Evolutionary conservation across 2,329 filamentous ascomycete species (phyloP), one percentile per base, ranked within the genome.

Genomic region (Fusarium falciforme): DNA sequence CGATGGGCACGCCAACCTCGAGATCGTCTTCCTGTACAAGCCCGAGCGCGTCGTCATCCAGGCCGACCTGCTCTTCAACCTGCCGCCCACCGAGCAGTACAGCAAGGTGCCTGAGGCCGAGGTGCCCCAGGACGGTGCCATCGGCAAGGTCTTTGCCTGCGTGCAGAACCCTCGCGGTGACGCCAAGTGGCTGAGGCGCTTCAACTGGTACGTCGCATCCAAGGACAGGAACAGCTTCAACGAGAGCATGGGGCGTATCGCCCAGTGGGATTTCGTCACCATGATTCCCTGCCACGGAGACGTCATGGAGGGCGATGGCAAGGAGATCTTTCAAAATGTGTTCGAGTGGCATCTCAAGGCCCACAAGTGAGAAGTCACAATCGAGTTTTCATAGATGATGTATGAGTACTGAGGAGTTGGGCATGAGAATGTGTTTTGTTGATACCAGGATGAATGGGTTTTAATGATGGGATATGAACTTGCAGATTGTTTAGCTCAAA

Each of bases 231-330:
- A 83, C 6, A 91, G 89, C 16, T 97, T 95, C 82, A 91, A 91
- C 73, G 87, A 90, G 71, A 95, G 92, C 76, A 84, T 94, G 44
- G 84, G 83, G 75, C 87, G 88, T 69, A 96, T 98, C 72, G 86
- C 91, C 62, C 81, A 83, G 64, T 99, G 96, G 96, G 92, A 96
- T 67, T 98, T 98, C 80, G 90, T 92, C 73, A 91, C 91, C 42
- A 87, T 98, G 60, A 91, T 99, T 68, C 95, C 96, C 1, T 98
- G 96, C 81, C 96, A 99, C 83, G 96, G 96, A 10, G 96, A 99
- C 84, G 92, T 93, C 17, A 91, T 98, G 74, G 92, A 96, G 81
- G 86, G 85, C 2, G 82, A 86, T 71, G 95, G 89, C 11, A 98
- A 97, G 87, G 88, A 88, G 12, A 86, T 93, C 17, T 97, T 96